Percentiles rank a stretch among this genome's conserved stretches.
These are phyloP conservation scores for Xylaria sp. DNA, from an alignment of 2,329 filamentous ascomycete species.

Conservation along the genomic window DNA sequence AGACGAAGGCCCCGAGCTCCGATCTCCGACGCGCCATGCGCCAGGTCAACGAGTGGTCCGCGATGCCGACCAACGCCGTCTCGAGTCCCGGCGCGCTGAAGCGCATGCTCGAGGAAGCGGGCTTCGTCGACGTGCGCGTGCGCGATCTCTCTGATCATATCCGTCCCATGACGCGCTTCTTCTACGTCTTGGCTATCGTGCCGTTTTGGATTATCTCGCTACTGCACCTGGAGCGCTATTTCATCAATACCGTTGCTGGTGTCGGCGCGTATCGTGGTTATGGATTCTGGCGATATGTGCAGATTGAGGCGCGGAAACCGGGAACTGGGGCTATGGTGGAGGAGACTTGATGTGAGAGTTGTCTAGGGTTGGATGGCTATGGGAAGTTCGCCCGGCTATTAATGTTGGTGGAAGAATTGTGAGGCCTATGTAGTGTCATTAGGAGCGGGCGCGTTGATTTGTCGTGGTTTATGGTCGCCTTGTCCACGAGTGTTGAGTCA, in stretches of 20 bases:
- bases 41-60: slow-evolving; percentile 56
- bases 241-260: slow-evolving; percentile 62
- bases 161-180: slow-evolving; percentile 60
- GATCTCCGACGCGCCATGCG: slow-evolving; percentile 45
- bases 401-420: no score
- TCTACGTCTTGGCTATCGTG: slow-evolving; percentile 58
- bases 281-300: slow-evolving; percentile 51
- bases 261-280: slow-evolving; percentile 51
- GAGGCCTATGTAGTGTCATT: no score
- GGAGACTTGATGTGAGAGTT: not conserved
- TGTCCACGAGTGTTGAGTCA: no score
- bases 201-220: slow-evolving; percentile 59
- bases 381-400: no score
- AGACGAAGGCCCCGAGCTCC: no score
- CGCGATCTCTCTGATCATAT: slow-evolving; percentile 60
- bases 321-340: slow-evolving; percentile 31
- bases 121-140: slow-evolving; percentile 52
- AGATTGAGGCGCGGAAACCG: slow-evolving; percentile 53
- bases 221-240: slow-evolving; percentile 57
- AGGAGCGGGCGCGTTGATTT: no score
- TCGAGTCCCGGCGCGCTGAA: slow-evolving; percentile 55
- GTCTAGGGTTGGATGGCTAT: no score
- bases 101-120: slow-evolving; percentile 55
- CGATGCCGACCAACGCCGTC: slow-evolving; percentile 58
- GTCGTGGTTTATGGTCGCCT: no score